A percentile compares a stretch with the other conserved stretches of the same genome.
These are phyloP conservation scores for Cryptosporidium sp. DNA, from an alignment of 169 alveolate genomes.

Conservation along the genomic window DNA sequence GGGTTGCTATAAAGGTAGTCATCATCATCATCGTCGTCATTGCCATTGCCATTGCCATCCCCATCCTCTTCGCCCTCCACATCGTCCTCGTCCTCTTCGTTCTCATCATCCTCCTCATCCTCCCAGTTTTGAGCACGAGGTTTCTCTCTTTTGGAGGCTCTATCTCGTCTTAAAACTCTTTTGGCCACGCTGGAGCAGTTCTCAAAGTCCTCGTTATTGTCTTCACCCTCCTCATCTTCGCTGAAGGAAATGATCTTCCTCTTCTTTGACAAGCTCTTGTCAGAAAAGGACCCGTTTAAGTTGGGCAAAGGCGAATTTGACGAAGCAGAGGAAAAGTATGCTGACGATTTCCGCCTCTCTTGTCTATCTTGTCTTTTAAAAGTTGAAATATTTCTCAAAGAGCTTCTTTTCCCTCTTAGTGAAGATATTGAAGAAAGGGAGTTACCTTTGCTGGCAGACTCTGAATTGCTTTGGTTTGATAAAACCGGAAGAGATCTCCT, in stretches of 20 bases:
- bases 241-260: constrained; percentile 18
- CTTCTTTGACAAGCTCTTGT: constrained; percentile 6
- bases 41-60: neutral
- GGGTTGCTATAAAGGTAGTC: constrained; percentile 8
- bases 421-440: neutral
- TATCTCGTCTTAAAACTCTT: neutral
- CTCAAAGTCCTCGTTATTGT: neutral
- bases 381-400: constrained; percentile 1
- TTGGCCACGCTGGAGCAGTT: neutral
- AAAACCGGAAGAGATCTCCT: constrained; percentile 18
- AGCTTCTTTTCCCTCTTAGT: constrained; percentile 1
- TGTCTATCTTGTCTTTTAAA: constrained; percentile 30
- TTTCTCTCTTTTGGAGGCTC: neutral
- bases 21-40: neutral
- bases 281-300: neutral
- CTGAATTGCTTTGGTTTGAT: neutral
- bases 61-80: neutral
- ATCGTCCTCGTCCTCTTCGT: neutral
- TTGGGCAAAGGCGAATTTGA: neutral
- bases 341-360: constrained; percentile 4
- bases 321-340: neutral
- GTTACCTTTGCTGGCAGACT: neutral
- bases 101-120: neutral
- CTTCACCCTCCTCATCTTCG: neutral
- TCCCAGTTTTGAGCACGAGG: neutral